phyloP scores from a whole-genome alignment of 257 asterid species.

The Craterostigma plantagineum region DNA sequence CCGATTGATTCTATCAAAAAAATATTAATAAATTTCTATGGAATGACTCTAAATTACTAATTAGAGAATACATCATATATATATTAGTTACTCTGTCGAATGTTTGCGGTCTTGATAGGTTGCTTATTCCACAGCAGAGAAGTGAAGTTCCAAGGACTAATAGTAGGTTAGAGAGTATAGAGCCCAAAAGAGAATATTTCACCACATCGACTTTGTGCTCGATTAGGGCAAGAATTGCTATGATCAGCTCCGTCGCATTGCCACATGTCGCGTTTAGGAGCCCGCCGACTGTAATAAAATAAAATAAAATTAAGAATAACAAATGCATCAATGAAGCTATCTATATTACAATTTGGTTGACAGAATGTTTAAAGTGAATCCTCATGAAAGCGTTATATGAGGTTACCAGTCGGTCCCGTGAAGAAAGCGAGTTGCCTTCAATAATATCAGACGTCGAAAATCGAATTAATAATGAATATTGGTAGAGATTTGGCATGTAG shows the following conservation, averaged over 20 bases:
- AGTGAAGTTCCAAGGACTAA: conserved; percentile 77
- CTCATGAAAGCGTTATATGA: not conserved
- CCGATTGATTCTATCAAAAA: conserved; percentile 58
- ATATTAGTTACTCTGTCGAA: conserved; percentile 39
- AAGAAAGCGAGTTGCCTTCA: conserved; percentile 70
- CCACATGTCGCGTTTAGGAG: conserved; percentile 88
- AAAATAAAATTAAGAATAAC: not conserved
- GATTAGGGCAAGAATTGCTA: conserved; percentile 52
- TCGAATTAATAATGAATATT: not conserved
- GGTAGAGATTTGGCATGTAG: too few species aligned
- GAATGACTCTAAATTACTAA: not conserved
- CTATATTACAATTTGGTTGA: too few species aligned
- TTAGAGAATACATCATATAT: not conserved
- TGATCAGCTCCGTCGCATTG: conserved; percentile 71
- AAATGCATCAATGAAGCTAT: too few species aligned
- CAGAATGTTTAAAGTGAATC: too few species aligned
- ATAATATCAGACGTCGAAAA: not conserved
- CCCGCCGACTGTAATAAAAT: conserved; percentile 48
- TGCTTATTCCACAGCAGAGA: conserved; percentile 61
- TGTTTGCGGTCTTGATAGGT: conserved; percentile 30
- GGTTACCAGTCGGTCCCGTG: conserved; percentile 87
- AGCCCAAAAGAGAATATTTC: conserved; percentile 65
- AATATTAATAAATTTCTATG: not conserved
- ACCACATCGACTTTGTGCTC: conserved; percentile 56
- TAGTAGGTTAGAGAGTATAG: conserved; percentile 75